phyloP scores from a whole-genome alignment of 768 basidiomycete genomes.

The Cytidiella melzeri region DNA sequence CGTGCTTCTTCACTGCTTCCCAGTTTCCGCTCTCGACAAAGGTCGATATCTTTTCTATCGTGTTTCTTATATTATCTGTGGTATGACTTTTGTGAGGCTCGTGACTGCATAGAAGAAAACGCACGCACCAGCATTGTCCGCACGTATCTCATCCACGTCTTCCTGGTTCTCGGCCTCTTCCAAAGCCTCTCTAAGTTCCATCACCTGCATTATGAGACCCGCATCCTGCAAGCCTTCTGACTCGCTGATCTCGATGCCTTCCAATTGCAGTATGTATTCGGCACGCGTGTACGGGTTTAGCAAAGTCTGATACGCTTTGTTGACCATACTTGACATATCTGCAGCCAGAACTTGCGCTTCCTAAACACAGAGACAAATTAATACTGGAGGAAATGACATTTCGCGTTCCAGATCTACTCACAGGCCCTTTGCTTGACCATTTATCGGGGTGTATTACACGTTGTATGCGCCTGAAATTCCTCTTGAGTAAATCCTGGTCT shows the following conservation, averaged over 20 bases:
- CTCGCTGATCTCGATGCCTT: constrained; percentile 57
- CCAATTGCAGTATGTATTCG: constrained; percentile 70
- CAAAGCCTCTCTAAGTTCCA: constrained; percentile 74
- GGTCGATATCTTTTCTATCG: constrained; percentile 39
- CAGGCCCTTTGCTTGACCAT: constrained; percentile 65
- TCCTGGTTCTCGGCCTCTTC: constrained; percentile 51
- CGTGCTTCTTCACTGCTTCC: constrained; percentile 46
- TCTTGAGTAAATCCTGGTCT: constrained; percentile 52
- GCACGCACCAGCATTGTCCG: constrained; percentile 49
- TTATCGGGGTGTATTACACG: constrained; percentile 81
- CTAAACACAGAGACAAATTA: constrained; percentile 26
- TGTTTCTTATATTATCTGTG: constrained; percentile 46
- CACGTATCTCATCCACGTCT: constrained; percentile 44
- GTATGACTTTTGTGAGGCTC: background rate
- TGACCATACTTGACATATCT: constrained; percentile 66
- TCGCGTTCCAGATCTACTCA: constrained; percentile 23
- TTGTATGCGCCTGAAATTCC: constrained; percentile 66
- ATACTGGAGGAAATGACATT: constrained; percentile 1
- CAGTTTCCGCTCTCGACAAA: constrained; percentile 52
- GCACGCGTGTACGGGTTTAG: constrained; percentile 67
- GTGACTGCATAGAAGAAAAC: background rate
- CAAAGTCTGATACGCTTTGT: constrained; percentile 77
- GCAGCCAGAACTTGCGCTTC: constrained; percentile 55
- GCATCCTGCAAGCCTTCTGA: constrained; percentile 67
- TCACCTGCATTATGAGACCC: constrained; percentile 66